These are phyloP conservation scores for Russula emetica DNA, from an alignment of 768 basidiomycete genomes.

Conservation along the genomic window DNA sequence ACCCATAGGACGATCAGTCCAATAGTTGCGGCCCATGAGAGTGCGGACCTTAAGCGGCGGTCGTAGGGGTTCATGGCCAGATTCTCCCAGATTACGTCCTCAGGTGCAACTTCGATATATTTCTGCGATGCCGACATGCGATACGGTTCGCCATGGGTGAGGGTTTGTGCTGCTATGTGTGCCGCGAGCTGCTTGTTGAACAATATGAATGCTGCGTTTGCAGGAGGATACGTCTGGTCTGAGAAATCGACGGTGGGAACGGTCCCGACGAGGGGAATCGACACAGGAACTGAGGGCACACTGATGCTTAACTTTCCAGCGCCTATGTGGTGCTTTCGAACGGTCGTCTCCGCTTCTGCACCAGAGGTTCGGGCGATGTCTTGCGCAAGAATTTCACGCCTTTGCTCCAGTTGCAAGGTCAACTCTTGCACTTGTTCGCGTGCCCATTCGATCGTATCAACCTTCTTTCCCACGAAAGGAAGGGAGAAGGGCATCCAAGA, in stretches of 20 bases:
- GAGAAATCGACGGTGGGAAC: conserved; percentile 24
- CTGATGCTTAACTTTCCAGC: conserved; percentile 30
- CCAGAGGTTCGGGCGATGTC: conserved; percentile 32
- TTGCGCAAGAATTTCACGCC: conserved; percentile 32
- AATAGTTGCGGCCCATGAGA: conserved; percentile 72
- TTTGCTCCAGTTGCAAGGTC: conserved; percentile 28
- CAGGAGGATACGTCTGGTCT: conserved; percentile 35
- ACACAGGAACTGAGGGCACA: conserved; percentile 18
- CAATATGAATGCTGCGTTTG: conserved; percentile 73
- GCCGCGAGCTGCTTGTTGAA: conserved; percentile 93
- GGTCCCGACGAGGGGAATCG: conserved; percentile 21
- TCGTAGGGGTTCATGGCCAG: conserved; percentile 89
- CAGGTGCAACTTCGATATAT: conserved; percentile 78
- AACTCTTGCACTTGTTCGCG: conserved; percentile 62
- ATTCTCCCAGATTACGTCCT: conserved; percentile 91
- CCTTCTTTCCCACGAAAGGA: conserved; percentile 75
- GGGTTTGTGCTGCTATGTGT: conserved; percentile 73
- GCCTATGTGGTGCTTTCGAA: conserved; percentile 24
- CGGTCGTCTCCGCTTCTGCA: conserved; percentile 26
- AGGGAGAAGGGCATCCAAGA: conserved; percentile 51
- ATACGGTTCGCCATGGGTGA: conserved; percentile 79
- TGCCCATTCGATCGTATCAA: conserved; percentile 92
- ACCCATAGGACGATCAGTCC: conserved; percentile 86
- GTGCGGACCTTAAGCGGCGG: conserved; percentile 33
- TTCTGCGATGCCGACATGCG: conserved; percentile 58